Evolutionary conservation across 768 basidiomycete genomes (phyloP), one percentile per base, ranked within the genome.

Genomic region (Leucocoprinus birnbaumii): DNA sequence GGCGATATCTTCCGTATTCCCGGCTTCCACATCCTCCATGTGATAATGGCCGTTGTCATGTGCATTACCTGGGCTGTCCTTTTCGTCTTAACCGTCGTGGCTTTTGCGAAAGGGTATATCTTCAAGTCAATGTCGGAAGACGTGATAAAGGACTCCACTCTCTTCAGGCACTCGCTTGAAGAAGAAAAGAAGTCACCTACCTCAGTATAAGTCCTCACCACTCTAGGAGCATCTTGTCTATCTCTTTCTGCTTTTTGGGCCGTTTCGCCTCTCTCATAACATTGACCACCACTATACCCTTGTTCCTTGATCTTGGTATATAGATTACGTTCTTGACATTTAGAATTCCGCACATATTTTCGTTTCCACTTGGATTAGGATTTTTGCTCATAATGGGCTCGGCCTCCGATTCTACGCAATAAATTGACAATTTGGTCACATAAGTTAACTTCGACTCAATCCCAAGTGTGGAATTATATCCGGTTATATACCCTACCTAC

Each of bases 41-140:
- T 70, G 14, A 59, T 76, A 58, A 72, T 78, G 68, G 64, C 71
- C 1, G 58, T 71, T 45, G n/a, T 71, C 51, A 74, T 80, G 69
- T 68, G 66, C 53, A 18, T 65, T 13, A 71, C 68, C 9, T 78
- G 78, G 77, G 55, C 63, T 25, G 62, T 79, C 21, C 66, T 80
- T 38, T 72, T 77, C 61, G 59, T 66, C 42, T 64, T 79, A 56
- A 78, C 78, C 1, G 53, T 65, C 21, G 38, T 72, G 35, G 77
- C 76, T 3, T 75, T 78, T 61, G 67, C 61, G 61, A 69, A 72
- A 52, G 77, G 77, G 27, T 64, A 68, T 50, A 78, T 80, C 10
- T 77, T 79, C 62, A 65, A 68, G 34, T 73, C 74, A 7, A 66
- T 69, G 19, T 65, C 68, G 31, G 73, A 72, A 56, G 77, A 77